A percentile compares a stretch with the other conserved stretches of the same genome.
Evolutionary conservation across 306 rosid genomes (phyloP).

Genomic region (Ochetophila trinervis): DNA sequence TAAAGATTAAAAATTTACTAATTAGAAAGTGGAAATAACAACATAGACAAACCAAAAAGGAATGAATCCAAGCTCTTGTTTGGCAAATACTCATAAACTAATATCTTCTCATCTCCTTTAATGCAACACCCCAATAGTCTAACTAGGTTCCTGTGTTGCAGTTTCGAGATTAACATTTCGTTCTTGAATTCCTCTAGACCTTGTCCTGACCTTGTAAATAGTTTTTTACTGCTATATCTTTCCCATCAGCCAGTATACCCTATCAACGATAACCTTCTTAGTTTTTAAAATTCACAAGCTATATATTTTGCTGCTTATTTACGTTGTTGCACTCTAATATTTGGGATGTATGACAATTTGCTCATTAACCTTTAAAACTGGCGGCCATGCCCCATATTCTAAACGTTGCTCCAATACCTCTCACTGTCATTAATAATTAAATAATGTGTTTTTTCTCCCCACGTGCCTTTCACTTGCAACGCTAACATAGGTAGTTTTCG

Average conservation of each 20-base stretch:
- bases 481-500: too few species aligned
- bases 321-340: too few species aligned
- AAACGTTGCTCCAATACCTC: too few species aligned
- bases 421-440: too few species aligned
- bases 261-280: background rate
- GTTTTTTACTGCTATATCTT: slow-evolving; percentile 7
- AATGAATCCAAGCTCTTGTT: slow-evolving; percentile 1
- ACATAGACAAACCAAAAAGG: background rate
- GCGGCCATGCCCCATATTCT: too few species aligned
- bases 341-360: too few species aligned
- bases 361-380: too few species aligned
- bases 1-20: background rate
- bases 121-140: background rate
- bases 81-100: background rate
- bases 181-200: background rate
- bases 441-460: too few species aligned
- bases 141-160: slow-evolving; percentile 1
- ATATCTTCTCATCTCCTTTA: background rate
- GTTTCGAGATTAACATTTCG: background rate
- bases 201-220: background rate
- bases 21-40: background rate
- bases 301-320: too few species aligned
- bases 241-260: background rate
- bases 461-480: too few species aligned
- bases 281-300: background rate